Base-by-base conservation (phyloP, 768 basidiomycete species). In the Suillus plorans region DNA sequence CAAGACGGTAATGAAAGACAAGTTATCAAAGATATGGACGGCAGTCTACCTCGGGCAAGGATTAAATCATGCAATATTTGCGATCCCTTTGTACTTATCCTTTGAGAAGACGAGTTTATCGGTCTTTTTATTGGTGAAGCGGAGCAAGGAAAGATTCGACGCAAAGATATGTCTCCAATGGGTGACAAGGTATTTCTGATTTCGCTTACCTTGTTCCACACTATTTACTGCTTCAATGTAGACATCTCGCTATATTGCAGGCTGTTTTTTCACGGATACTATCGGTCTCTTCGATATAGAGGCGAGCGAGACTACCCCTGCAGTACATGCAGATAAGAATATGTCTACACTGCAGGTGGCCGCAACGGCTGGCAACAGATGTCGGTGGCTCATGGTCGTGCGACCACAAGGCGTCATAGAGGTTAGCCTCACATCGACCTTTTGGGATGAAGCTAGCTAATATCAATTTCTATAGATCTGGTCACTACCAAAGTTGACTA, bases 81-180 rank as follows among this genome's bases (percentile, higher is more conserved):
- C 10, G 95, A 97, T 71, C 95, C 95, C 0, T 96, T 90, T 68
- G 88, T 95, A 50, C 80, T 93, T 44, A 88, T 96, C 55, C 76
- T 93, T 5, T 82, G 94, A 56, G 91, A 92, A 71, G 94, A 97
- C 72, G 95, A 94, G 70, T 87, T 87, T 2, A 89, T 94, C 13
- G 89, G 90, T 0, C 75, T 97, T 63, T 95, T 95, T 74, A 89
- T 94, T 45, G 87, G 88, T 2, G 93, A 96, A 70, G 82, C 86
- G 2, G 91, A 92, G 49, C 84, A 89, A 55, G 91, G 93, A 36
- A 93, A 89, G 71, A 89, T 95, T 60, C 81, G 92, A 68, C 79
- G 92, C 64, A 94, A 93, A 73, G 92, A 94, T 69, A 92, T 94
- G 92, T 90, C 90, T 0, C 86, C 90, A 1, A 90, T 93, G 89